Evolutionary conservation across 306 rosid species (phyloP).

Genomic region (Arachis stenosperma): DNA sequence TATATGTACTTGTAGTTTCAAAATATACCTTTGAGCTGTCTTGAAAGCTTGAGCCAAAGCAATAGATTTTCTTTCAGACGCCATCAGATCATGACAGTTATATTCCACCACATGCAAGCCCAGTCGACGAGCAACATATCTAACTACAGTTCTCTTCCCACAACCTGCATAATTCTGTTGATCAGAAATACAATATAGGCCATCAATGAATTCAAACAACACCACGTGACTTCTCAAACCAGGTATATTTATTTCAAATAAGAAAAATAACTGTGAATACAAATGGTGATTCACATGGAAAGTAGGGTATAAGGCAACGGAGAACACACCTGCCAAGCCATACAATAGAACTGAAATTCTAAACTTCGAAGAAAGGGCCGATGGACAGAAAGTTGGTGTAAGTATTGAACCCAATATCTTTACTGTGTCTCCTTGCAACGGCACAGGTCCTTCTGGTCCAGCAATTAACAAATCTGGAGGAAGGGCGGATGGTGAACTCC

Average conservation of each 20-base stretch:
- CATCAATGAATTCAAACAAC: conserved; percentile 35
- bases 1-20: conserved; percentile 18
- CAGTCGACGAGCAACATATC: conserved; percentile 81
- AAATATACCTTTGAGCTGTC: conserved; percentile 73
- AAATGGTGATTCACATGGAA: conserved; percentile 23
- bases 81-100: conserved; percentile 75
- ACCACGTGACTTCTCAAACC: conserved; percentile 27
- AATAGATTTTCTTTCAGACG: conserved; percentile 67
- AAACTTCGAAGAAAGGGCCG: conserved; percentile 82
- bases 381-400: conserved; percentile 80
- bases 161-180: conserved; percentile 64
- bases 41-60: conserved; percentile 87
- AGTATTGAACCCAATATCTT: conserved; percentile 79
- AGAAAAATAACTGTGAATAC: conserved; percentile 24
- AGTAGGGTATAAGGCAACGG: conserved; percentile 33
- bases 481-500: conserved; percentile 73
- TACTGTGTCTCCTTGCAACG: conserved; percentile 81
- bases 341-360: conserved; percentile 82
- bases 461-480: conserved; percentile 81
- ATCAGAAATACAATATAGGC: conserved; percentile 35
- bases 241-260: conserved; percentile 5
- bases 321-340: conserved; percentile 79
- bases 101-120: conserved; percentile 95
- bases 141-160: conserved; percentile 88
- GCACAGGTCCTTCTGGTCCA: conserved; percentile 60